Base-by-base conservation (phyloP, 1,139 yeast species). In the Blastobotrys petasosporus region DNA sequence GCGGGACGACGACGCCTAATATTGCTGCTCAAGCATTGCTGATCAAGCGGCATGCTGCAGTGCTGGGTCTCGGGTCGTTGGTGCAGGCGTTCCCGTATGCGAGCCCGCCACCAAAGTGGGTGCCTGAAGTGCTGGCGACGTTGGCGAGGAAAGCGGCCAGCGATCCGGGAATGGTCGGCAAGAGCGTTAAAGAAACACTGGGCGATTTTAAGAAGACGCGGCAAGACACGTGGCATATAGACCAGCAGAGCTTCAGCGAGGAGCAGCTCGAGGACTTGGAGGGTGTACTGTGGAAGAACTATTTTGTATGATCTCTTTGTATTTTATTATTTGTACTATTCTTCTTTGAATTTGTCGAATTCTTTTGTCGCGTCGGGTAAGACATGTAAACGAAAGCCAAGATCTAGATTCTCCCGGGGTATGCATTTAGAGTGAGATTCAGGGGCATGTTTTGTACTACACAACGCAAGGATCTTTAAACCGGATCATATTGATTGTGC, bases 201-300 rank as follows among this genome's bases (percentile, higher is more conserved):
- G 83, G 95, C 49, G 83, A 80, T 52, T 94, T 92, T 67, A 92
- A 90, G 63, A 90, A 88, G 68, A 82, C 87, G 4, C 77, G 98
- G 55, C 95, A 90, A 49, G 98, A 94, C 60, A 87, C 97, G 0
- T 94, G 99, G 99, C 95, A 85, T 56, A 76, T 87, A 52, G 98
- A 94, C 63, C 77, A 85, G 50, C 74, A 74, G 56, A 80, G 79
- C 6, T 94, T 94, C 63, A 78, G 81, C 5, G 79, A 76, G 44
- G 86, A 82, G 11, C 95, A 92, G 64, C 71, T 88, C 43, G 94
- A 88, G 59, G 96, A 88, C 63, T 70, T 94, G 46, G 97, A 92
- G 63, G 98, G 98, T 37, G 97, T 92, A 2, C 69, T 90, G 37
- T 84, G 95, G 85, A 85, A 86, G 64, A 86, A 94, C 63, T 94